Percentiles rank a stretch among this genome's conserved stretches.
Conservation (phyloP, 441 rosid genomes). For the Monsonia emarginata region DNA sequence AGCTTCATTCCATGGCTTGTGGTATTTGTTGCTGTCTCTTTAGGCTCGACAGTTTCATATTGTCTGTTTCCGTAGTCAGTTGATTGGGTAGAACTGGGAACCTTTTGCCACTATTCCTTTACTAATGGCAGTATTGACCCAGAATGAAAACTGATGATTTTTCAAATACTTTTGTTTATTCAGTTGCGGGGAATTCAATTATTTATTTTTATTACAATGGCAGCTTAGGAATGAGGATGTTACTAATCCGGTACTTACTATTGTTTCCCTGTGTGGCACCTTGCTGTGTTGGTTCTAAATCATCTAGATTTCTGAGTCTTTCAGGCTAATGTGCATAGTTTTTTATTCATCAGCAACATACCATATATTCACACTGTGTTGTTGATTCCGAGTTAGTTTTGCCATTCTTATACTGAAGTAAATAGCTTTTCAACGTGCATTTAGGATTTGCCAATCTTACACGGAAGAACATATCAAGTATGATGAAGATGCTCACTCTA, state of each 20-base stretch:
- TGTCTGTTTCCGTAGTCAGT: not conserved
- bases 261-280: not conserved
- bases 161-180: not conserved
- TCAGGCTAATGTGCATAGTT: not conserved
- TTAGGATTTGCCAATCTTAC: conserved; percentile 32
- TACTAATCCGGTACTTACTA: not conserved
- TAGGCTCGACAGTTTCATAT: not conserved
- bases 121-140: not conserved
- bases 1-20: not conserved
- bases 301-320: not conserved
- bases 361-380: not conserved
- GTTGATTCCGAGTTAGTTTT: not conserved
- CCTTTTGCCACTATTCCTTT: not conserved
- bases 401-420: conserved; percentile 9
- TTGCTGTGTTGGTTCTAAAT: not conserved
- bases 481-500: conserved; percentile 49
- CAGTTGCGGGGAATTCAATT: not conserved
- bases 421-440: conserved; percentile 9
- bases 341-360: not conserved
- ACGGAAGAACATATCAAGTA: conserved; percentile 29
- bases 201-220: not conserved
- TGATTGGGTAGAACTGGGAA: not conserved
- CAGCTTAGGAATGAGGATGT: not conserved
- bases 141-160: not conserved
- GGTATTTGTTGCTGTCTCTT: not conserved